Conservation (phyloP, 1,139 yeast species). For the Saccharomyces hybrid region DNA sequence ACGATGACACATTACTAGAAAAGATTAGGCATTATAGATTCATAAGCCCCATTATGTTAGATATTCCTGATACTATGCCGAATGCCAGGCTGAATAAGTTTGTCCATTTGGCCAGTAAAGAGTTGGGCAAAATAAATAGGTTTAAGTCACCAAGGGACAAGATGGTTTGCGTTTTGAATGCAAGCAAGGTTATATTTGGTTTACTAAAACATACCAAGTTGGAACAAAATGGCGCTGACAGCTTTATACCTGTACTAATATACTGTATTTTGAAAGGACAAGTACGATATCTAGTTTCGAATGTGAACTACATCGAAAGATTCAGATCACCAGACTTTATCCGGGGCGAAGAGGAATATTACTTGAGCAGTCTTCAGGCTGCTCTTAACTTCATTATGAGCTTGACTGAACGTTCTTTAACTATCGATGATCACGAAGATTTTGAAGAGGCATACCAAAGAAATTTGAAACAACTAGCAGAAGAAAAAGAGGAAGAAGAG, state of each 20-base stretch:
- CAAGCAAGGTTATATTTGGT: conserved; percentile 89
- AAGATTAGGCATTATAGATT: conserved; percentile 65
- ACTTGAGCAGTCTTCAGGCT: conserved; percentile 77
- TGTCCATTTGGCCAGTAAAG: conserved; percentile 60
- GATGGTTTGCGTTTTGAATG: conserved; percentile 79
- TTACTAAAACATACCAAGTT: conserved; percentile 57
- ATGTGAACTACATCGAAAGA: conserved; percentile 75
- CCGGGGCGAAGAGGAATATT: conserved; percentile 83
- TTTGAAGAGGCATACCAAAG: conserved; percentile 42
- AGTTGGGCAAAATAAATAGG: conserved; percentile 66
- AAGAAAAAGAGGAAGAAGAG: neutral
- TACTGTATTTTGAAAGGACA: conserved; percentile 67
- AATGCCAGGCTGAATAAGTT: conserved; percentile 49
- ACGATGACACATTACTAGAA: conserved; percentile 48
- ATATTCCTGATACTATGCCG: conserved; percentile 43
- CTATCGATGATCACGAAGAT: conserved; percentile 54
- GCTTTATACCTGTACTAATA: conserved; percentile 80
- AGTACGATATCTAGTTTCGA: conserved; percentile 59
- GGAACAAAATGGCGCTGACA: conserved; percentile 81
- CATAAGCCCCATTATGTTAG: conserved; percentile 74
- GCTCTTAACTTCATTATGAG: conserved; percentile 71
- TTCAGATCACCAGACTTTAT: conserved; percentile 70
- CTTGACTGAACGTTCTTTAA: conserved; percentile 48
- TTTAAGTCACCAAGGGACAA: conserved; percentile 94
- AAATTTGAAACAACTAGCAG: conserved; percentile 2